A percentile compares a stretch with the other conserved stretches of the same genome.
Conservation (phyloP, 768 basidiomycete genomes). For the Termitomyces sp. region DNA sequence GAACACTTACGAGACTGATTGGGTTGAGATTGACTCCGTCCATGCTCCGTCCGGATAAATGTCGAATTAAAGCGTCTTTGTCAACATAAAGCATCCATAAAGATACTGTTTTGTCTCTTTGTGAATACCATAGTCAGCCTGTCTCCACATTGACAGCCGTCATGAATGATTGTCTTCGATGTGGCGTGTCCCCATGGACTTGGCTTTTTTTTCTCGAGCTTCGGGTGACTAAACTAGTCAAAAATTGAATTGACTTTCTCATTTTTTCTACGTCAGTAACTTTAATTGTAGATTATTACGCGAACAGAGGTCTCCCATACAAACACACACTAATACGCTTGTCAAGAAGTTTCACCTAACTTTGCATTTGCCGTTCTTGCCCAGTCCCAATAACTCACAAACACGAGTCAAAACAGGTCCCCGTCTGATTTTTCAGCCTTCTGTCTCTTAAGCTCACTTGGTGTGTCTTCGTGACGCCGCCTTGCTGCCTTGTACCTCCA, state of each 20-base stretch:
- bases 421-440: not conserved
- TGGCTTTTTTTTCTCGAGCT: not conserved
- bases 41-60: not conserved
- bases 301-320: not conserved
- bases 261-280: not conserved
- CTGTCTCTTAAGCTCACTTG: not conserved
- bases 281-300: not conserved
- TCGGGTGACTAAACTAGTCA: not conserved
- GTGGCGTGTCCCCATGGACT: not conserved
- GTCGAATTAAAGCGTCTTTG: not conserved
- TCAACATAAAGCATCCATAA: not conserved
- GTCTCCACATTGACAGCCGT: not conserved
- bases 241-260: not conserved
- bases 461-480: slow-evolving; percentile 1
- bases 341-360: not conserved
- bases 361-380: not conserved
- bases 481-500: not conserved
- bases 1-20: not conserved
- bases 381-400: not conserved
- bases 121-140: not conserved
- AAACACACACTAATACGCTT: not conserved
- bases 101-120: not conserved
- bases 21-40: not conserved
- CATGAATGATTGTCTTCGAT: not conserved
- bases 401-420: not conserved